phyloP scores from a whole-genome alignment of 1,284 basidiomycete genomes.

The Cryptococcus sp. region DNA sequence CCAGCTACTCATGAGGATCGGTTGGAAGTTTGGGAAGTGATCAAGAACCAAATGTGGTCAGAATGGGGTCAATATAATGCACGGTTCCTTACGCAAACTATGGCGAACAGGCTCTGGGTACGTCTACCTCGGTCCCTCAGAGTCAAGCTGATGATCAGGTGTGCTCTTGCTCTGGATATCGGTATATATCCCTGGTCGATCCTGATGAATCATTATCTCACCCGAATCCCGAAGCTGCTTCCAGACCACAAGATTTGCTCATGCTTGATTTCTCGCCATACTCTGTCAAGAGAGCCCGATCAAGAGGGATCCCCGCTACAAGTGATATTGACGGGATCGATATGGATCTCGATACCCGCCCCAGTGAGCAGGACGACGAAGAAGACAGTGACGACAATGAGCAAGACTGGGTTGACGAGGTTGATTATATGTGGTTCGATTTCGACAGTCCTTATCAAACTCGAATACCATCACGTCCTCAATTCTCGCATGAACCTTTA shows the following conservation, averaged over 20 bases:
- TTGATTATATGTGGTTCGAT: background rate
- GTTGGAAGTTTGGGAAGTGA: conserved; percentile 14
- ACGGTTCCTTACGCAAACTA: conserved; percentile 29
- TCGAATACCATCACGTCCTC: no score
- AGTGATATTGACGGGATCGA: background rate
- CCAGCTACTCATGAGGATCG: conserved; percentile 37
- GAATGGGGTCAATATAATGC: conserved; percentile 38
- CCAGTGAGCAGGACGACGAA: conserved; percentile 1
- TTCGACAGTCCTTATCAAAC: no score
- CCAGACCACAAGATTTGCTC: conserved; percentile 9
- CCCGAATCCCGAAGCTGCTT: conserved; percentile 5
- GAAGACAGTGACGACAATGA: conserved; percentile 1
- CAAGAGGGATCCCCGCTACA: background rate
- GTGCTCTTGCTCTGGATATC: conserved; percentile 46
- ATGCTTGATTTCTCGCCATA: conserved; percentile 40
- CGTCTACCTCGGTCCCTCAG: conserved; percentile 9
- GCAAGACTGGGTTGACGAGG: background rate
- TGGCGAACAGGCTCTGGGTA: conserved; percentile 36
- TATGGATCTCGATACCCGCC: background rate
- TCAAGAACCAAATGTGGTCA: conserved; percentile 26
- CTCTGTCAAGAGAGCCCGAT: conserved; percentile 8
- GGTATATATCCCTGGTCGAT: conserved; percentile 32
- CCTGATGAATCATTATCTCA: no score
- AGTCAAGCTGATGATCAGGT: conserved; percentile 21
- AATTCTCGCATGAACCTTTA: background rate